These are phyloP conservation scores for Kandelia obovata DNA, from an alignment of 345 rosid species.

Conservation along the genomic window DNA sequence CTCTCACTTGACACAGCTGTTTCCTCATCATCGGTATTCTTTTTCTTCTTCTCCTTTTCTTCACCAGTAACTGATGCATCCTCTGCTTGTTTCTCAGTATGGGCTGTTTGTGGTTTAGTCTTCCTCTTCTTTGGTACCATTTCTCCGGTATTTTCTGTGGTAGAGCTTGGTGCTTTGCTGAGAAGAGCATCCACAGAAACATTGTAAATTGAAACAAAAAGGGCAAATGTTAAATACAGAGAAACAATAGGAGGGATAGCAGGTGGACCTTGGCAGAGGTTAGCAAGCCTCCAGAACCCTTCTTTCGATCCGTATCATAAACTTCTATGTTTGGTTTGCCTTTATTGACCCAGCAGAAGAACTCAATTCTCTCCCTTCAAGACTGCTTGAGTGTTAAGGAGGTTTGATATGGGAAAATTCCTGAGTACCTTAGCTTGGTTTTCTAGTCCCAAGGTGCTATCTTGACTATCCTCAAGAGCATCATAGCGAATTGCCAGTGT, in stretches of 20 bases:
- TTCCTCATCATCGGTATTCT: constrained; percentile 30
- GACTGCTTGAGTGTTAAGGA: constrained; percentile 47
- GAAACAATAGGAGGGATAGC: neutral
- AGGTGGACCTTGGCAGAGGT: constrained; percentile 74
- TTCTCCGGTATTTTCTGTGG: constrained; percentile 21
- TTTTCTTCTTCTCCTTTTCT: constrained; percentile 46
- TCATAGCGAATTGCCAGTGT: constrained; percentile 74
- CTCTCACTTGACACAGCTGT: constrained; percentile 21
- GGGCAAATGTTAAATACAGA: neutral
- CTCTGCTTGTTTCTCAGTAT: neutral
- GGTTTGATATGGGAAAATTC: neutral
- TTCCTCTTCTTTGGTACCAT: constrained; percentile 29
- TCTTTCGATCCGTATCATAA: constrained; percentile 77
- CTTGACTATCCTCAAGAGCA: constrained; percentile 83
- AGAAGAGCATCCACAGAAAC: constrained; percentile 66
- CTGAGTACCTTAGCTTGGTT: constrained; percentile 63
- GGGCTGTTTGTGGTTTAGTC: constrained; percentile 10
- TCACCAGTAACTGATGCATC: constrained; percentile 24
- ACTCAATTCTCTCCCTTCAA: constrained; percentile 74
- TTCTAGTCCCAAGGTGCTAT: constrained; percentile 76
- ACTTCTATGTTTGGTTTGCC: constrained; percentile 89
- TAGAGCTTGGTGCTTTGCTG: constrained; percentile 31
- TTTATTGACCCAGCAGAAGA: constrained; percentile 77
- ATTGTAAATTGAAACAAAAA: constrained; percentile 57
- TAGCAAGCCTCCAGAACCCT: constrained; percentile 62